These are phyloP conservation scores for Psidium friedrichsthalianum DNA, from an alignment of 345 rosid species.

Conservation along the genomic window DNA sequence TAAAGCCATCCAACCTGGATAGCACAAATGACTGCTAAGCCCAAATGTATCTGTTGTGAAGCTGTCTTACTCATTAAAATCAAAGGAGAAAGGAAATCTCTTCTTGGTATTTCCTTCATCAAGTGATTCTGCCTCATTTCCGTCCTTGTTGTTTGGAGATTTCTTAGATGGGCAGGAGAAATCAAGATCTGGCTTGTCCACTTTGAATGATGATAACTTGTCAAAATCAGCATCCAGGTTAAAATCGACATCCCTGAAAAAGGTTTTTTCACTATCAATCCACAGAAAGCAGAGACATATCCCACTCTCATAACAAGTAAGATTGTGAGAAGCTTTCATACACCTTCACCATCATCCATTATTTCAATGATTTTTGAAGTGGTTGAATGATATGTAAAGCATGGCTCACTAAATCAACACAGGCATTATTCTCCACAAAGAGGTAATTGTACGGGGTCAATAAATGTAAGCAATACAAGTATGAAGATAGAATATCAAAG, in stretches of 20 bases:
- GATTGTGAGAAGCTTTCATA: background rate
- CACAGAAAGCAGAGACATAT: background rate
- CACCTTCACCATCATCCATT: no score
- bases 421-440: background rate
- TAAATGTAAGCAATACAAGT: background rate
- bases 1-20: background rate
- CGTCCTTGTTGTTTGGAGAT: constrained; percentile 46
- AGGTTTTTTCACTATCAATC: background rate
- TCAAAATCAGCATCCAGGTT: constrained; percentile 61
- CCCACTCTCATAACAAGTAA: no score
- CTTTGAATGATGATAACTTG: constrained; percentile 67
- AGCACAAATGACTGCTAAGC: background rate
- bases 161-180: constrained; percentile 47
- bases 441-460: background rate
- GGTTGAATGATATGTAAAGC: no score
- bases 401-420: no score
- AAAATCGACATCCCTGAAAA: constrained; percentile 76
- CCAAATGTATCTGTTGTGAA: background rate
- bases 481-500: background rate
- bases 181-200: constrained; percentile 77
- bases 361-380: no score
- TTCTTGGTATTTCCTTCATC: background rate
- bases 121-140: constrained; percentile 28
- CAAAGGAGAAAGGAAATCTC: background rate
- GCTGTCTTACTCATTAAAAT: constrained; percentile 45